Percentiles rank a stretch among this genome's conserved stretches.
phyloP scores from a whole-genome alignment of 257 asterid genomes.

The Scutellaria barbata region DNA sequence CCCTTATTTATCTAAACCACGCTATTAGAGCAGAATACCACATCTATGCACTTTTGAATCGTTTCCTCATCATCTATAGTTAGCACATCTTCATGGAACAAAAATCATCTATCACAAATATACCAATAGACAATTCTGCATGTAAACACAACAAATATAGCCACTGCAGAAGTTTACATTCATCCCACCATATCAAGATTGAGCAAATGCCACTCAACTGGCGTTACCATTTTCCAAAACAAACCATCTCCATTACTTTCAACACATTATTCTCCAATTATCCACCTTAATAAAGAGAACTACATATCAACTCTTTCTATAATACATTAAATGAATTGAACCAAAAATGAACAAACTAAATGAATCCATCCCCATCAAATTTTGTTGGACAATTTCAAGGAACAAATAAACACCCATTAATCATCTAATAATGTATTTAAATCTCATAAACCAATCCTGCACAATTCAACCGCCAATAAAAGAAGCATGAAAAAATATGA shows the following conservation, averaged over 20 bases:
- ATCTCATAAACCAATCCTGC: conserved; percentile 5
- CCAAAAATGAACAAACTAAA: not conserved
- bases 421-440: conserved; percentile 4
- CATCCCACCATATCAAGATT: too few relatives aligned
- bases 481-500: not conserved
- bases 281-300: not conserved
- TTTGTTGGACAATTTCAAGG: conserved; percentile 7
- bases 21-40: not conserved
- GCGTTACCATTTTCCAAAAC: not conserved
- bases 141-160: too few relatives aligned
- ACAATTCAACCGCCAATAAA: conserved; percentile 3
- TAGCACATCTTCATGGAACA: too few relatives aligned
- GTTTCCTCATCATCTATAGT: too few relatives aligned
- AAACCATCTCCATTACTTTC: not conserved
- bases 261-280: conserved; percentile 18
- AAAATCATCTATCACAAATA: too few relatives aligned
- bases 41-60: too few relatives aligned
- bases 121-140: too few relatives aligned
- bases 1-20: conserved; percentile 13
- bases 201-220: not conserved
- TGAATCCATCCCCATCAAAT: not conserved
- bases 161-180: too few relatives aligned
- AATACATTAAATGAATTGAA: not conserved
- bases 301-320: not conserved
- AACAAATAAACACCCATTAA: conserved; percentile 13